A percentile compares a stretch with the other conserved stretches of the same genome.
phyloP scores from a whole-genome alignment of 805 yeast genomes.

The Wickerhamiella cacticola region DNA sequence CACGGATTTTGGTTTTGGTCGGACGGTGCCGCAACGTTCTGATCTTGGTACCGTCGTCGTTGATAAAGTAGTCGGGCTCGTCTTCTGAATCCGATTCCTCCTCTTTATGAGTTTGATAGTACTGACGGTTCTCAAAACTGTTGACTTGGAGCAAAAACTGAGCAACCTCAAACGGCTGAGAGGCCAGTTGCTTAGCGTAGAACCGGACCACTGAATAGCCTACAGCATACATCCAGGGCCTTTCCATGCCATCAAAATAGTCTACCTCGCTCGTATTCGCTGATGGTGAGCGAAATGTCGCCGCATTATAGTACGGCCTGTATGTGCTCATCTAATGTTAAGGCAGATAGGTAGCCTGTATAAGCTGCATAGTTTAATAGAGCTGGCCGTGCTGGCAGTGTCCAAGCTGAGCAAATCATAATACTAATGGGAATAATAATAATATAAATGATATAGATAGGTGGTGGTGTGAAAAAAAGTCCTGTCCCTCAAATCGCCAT shows the following conservation, averaged over 20 bases:
- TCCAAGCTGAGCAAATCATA: no score
- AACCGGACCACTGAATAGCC: constrained; percentile 50
- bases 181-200: constrained; percentile 53
- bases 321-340: constrained; percentile 9
- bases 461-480: no score
- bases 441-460: no score
- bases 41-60: constrained; percentile 10
- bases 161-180: constrained; percentile 84
- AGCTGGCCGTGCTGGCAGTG: no score
- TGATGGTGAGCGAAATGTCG: constrained; percentile 41
- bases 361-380: no score
- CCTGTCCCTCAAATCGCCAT: not conserved
- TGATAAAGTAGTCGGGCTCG: constrained; percentile 34
- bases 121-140: constrained; percentile 19
- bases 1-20: constrained; percentile 8
- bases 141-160: constrained; percentile 74
- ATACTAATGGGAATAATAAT: not conserved
- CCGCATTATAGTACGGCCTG: constrained; percentile 63
- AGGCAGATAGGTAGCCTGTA: no score
- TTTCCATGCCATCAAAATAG: constrained; percentile 28
- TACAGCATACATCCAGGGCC: constrained; percentile 46
- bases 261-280: constrained; percentile 25
- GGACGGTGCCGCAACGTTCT: constrained; percentile 6
- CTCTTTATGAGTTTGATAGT: constrained; percentile 13
- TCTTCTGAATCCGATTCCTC: constrained; percentile 19